Evolutionary conservation across 495 filamentous ascomycete species (phyloP), one percentile per base, ranked within the genome.

Genomic region (Polyplosphaeria fusca): DNA sequence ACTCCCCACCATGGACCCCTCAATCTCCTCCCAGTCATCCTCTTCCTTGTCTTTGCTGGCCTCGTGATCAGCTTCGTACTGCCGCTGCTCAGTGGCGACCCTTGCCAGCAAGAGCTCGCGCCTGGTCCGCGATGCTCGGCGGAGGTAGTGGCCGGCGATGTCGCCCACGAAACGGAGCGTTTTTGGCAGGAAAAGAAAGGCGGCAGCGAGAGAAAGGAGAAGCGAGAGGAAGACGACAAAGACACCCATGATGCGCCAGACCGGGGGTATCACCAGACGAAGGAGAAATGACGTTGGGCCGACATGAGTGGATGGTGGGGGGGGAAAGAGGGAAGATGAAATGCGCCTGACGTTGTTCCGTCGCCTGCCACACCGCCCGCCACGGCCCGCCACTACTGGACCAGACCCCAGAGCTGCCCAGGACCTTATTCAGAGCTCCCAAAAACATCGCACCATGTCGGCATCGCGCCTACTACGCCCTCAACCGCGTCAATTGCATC

Each of bases 11-110:
- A 71, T 70, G 58, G 79, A 74, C 40, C 74, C 73, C 47, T 88
- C 84, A 19, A 90, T 80, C 66, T 83, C 85, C 70, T 92, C 84
- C 87, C 86, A 91, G 20, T 83, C 84, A 46, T 84, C 84, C 64
- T 88, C 58, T 60, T 61, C 55, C 58, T 43, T 44, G 64, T 66
- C 47, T 42, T 5, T 59, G 59, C 37, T 42, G 71, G 75, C 16
- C 20, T 70, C 62, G 13, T 71, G 69, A 45, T 73, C 70, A 26
- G 73, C 67, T 38, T 65, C 69, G 32, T 75, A 75, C 35, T 75
- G 78, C 47, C 82, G 74, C 52, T 87, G 81, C 28, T 88, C 85
- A 13, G 74, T 72, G 47, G 81, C 74, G 38, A 79, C 76, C 46
- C 80, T 78, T 44, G 79, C 75, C 45, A 84, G 72, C 58, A 89